Conservation (phyloP, 352 stramenopile species). For the Globisporangium radiosum region DNA sequence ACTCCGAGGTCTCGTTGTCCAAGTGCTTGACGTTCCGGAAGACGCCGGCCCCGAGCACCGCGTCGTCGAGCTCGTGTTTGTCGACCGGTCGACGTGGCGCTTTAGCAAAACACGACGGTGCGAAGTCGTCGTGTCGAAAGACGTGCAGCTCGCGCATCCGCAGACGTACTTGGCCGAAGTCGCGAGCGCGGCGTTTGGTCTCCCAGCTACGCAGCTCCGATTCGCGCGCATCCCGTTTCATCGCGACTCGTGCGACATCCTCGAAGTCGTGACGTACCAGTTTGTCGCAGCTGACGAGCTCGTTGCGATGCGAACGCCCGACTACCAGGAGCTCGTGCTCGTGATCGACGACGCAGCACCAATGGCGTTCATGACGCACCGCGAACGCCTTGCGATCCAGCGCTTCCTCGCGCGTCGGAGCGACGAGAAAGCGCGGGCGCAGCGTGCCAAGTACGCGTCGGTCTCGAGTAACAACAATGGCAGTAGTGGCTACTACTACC, state of each 20-base stretch:
- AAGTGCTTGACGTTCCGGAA: constrained; percentile 61
- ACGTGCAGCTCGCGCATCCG: constrained; percentile 19
- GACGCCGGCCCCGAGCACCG: constrained; percentile 35
- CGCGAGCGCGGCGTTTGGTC: constrained; percentile 30
- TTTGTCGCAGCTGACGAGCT: constrained; percentile 24
- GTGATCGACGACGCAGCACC: constrained; percentile 43
- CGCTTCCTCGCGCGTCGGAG: constrained; percentile 52
- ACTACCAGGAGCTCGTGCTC: constrained; percentile 69
- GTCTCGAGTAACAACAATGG: not conserved
- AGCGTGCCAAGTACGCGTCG: constrained; percentile 40
- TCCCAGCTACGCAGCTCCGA: constrained; percentile 39
- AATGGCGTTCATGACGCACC: constrained; percentile 27
- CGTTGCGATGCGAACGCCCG: constrained; percentile 18
- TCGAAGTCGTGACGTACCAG: constrained; percentile 56
- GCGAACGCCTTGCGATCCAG: constrained; percentile 49
- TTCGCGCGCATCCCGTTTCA: constrained; percentile 62
- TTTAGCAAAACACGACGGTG: constrained; percentile 49
- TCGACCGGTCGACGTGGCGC: constrained; percentile 56
- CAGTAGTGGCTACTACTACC: constrained; percentile 33
- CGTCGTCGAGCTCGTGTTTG: constrained; percentile 59
- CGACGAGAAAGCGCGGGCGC: constrained; percentile 43
- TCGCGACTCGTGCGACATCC: constrained; percentile 61
- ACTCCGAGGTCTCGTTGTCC: constrained; percentile 60
- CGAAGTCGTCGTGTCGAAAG: constrained; percentile 49
- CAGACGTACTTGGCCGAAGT: constrained; percentile 34